Evolutionary conservation across 2,329 filamentous ascomycete species (phyloP), one percentile per base, ranked within the genome.

Genomic region (Akanthomyces dipterigenus): DNA sequence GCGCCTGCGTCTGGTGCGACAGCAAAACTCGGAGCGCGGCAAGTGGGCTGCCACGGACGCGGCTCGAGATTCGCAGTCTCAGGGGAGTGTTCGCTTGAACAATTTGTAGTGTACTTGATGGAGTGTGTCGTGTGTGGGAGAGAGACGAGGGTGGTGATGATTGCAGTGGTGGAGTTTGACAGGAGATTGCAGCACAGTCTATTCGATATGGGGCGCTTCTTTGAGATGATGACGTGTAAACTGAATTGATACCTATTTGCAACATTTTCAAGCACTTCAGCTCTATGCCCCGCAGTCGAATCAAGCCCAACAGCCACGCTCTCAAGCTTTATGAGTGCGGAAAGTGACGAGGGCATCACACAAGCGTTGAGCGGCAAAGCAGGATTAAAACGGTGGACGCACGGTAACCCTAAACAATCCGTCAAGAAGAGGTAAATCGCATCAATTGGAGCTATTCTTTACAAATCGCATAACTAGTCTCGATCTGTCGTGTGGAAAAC

Each of bases 401-500:
- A 8, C 42, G 9, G 6, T n/a, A n/a, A n/a, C n/a, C n/a, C 11
- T 12, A n/a, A 22, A 45, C 42, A 45, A 45, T 45, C 16, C 22
- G 11, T 34, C 11, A 7, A 34, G 31, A 20, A 45, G 12, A 11
- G n/a, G 16, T 45, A 46, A 24, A 14, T 14, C 12, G 20, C n/a
- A 24, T 24, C 12, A 46, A 24, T 12, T 26, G 6, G 5, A 12
- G 22, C 20, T 22, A 26, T 4, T 4, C 14, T 18, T 20, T 55
- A 28, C 51, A 55, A 4, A 7, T 2, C 36, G 36, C 16, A 43
- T 20, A 38, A n/a, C 64, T 62, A 75, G 16, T 74, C 71, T 6
- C 68, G 64, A 54, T 76, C 73, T 26, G 79, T 70, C 0, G 76
- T 73, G 66, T 80, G 75, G 64, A 85, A 84, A 1, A 84, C 80